Evolutionary conservation across 192 early-diverging fungal species (phyloP).

Genomic region (Thamnidium elegans): DNA sequence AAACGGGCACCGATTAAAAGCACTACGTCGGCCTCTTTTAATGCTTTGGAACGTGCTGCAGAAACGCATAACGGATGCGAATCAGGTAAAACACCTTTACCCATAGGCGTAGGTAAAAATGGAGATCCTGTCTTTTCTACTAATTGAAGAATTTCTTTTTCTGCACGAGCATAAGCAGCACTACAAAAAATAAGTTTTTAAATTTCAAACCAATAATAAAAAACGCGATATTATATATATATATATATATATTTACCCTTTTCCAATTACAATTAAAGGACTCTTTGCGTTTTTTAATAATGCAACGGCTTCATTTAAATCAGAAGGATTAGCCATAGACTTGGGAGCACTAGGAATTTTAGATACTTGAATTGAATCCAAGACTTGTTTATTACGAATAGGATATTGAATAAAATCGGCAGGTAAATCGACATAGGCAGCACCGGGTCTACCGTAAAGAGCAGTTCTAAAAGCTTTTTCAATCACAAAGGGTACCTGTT

Average conservation of each 20-base stretch:
- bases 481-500: conserved; percentile 49
- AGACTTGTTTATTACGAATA: conserved; percentile 14
- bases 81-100: conserved; percentile 69
- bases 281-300: conserved; percentile 46
- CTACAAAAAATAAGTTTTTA: conserved; percentile 15
- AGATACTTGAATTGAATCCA: conserved; percentile 18
- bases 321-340: conserved; percentile 49
- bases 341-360: conserved; percentile 22
- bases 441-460: conserved; percentile 58
- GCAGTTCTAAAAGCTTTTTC: conserved; percentile 54
- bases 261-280: conserved; percentile 70
- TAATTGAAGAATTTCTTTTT: conserved; percentile 51
- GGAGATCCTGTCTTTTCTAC: conserved; percentile 58
- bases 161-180: conserved; percentile 65
- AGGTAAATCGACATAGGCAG: conserved; percentile 65
- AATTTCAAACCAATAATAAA: not conserved
- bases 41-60: conserved; percentile 61
- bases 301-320: conserved; percentile 40
- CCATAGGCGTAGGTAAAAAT: conserved; percentile 74
- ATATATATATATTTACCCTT: conserved; percentile 58
- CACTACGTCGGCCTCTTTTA: conserved; percentile 66
- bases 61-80: conserved; percentile 57
- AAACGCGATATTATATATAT: not conserved
- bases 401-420: conserved; percentile 62
- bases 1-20: conserved; percentile 64